phyloP scores from a whole-genome alignment of 805 yeast species.

The Priceomyces carsonii region DNA sequence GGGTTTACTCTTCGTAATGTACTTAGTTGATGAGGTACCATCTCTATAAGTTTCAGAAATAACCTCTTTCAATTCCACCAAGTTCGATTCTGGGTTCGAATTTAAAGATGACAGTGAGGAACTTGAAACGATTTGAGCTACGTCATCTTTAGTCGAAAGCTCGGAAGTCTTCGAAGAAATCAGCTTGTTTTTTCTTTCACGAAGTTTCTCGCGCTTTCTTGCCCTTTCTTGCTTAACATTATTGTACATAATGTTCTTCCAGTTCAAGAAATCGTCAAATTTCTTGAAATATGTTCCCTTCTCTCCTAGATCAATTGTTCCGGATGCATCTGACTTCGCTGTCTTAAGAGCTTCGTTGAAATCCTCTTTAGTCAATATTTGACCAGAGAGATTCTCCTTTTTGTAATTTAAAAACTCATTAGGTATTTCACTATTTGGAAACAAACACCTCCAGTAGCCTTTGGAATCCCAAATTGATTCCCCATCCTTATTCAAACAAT shows the following conservation, averaged over 20 bases:
- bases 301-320: conserved; percentile 40
- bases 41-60: conserved; percentile 35
- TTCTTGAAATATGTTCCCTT: conserved; percentile 64
- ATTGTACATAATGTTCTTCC: conserved; percentile 60
- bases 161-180: neutral
- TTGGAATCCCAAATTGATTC: conserved; percentile 76
- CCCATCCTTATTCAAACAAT: conserved; percentile 68
- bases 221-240: conserved; percentile 40
- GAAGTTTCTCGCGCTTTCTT: conserved; percentile 8
- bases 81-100: conserved; percentile 28
- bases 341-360: conserved; percentile 37
- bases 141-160: neutral
- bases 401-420: conserved; percentile 29
- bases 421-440: conserved; percentile 55
- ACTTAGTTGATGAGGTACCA: conserved; percentile 36
- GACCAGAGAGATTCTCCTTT: conserved; percentile 23
- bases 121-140: conserved; percentile 23
- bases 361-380: conserved; percentile 57
- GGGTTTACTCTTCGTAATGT: conserved; percentile 32
- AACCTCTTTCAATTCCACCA: conserved; percentile 28
- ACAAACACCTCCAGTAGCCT: conserved; percentile 90
- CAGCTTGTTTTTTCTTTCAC: conserved; percentile 3
- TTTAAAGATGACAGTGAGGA: conserved; percentile 25
- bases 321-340: conserved; percentile 9
- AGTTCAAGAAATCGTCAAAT: conserved; percentile 63